Evolutionary conservation across 2,329 filamentous ascomycete genomes (phyloP).

Genomic region (Thyridium curvatum): DNA sequence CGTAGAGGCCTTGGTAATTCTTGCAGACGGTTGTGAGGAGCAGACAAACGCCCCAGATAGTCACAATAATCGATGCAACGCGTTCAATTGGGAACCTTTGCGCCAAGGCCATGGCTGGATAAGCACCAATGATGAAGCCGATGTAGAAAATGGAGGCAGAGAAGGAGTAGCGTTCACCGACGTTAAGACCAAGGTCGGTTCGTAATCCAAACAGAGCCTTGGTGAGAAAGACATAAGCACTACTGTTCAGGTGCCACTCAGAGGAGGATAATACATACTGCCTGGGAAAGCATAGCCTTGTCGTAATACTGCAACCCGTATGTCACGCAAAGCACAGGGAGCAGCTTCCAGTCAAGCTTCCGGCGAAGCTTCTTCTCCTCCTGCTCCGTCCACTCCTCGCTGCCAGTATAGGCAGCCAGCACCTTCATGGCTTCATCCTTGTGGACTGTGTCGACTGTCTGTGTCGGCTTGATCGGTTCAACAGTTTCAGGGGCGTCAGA

Average conservation of each 20-base stretch:
- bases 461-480: conserved; percentile 12
- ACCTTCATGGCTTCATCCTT: conserved; percentile 32
- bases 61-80: conserved; percentile 29
- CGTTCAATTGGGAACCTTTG: conserved; percentile 39
- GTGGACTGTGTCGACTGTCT: conserved; percentile 24
- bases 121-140: conserved; percentile 39
- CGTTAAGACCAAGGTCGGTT: conserved; percentile 29
- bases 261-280: conserved; percentile 22
- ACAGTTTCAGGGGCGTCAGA: conserved; percentile 10
- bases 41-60: conserved; percentile 28
- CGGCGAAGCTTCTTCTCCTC: conserved; percentile 34
- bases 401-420: conserved; percentile 31
- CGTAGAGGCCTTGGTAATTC: conserved; percentile 28
- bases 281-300: conserved; percentile 47
- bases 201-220: conserved; percentile 34
- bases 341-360: conserved; percentile 34
- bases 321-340: conserved; percentile 38
- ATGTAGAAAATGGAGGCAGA: conserved; percentile 40
- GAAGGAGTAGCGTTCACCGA: conserved; percentile 36
- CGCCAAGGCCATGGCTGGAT: conserved; percentile 30
- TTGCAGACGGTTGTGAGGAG: conserved; percentile 29
- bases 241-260: not conserved
- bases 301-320: conserved; percentile 42
- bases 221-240: not conserved
- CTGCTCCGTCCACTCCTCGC: conserved; percentile 30